Evolutionary conservation across 208 protist species (phyloP), one percentile per base, ranked within the genome.

Genomic region (Trichomonas tenax): DNA sequence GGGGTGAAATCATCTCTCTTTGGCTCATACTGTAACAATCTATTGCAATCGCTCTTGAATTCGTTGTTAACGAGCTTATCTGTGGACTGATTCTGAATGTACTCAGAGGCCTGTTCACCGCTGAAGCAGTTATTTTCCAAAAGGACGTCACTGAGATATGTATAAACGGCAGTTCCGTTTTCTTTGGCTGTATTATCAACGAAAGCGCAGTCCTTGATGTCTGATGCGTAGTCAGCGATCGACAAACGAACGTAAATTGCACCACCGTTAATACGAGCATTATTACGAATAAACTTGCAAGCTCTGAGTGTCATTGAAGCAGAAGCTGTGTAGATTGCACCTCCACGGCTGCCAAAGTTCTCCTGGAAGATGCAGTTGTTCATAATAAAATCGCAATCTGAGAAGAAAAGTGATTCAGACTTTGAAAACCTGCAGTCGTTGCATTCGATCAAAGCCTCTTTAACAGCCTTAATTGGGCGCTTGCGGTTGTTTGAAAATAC

Each of bases 211-310:
- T 40, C 10, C 14, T 38, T 41, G n/a, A 93, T 93, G n/a, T 93
- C 86, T 17, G n/a, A 51, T 93, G 41, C n/a, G 8, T 38, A 93
- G 38, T 93, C 86, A 38, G 23, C 15, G 38, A 51, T 58, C 1
- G 14, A 48, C 14, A 48, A 21, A 40, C 86, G 40, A 38, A 58
- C 31, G 31, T 93, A 93, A 51, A 93, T 93, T 21, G 86, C 86
- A 1, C 86, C 86, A 26, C 86, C 86, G 15, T 93, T 48, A 9
- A n/a, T 93, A 38, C 44, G 48, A 3, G 86, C 86, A 36, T 34
- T 93, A 51, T 93, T 93, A 31, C 86, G 11, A 15, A 93, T 93
- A 44, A 93, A 93, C 44, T 93, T 93, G n/a, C 44, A 93, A 40
- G 14, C 86, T 23, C 26, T 40, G 45, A 93, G 17, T 4, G 15